Base-by-base conservation (phyloP, 352 stramenopile species). In the Globisporangium paddicum region DNA sequence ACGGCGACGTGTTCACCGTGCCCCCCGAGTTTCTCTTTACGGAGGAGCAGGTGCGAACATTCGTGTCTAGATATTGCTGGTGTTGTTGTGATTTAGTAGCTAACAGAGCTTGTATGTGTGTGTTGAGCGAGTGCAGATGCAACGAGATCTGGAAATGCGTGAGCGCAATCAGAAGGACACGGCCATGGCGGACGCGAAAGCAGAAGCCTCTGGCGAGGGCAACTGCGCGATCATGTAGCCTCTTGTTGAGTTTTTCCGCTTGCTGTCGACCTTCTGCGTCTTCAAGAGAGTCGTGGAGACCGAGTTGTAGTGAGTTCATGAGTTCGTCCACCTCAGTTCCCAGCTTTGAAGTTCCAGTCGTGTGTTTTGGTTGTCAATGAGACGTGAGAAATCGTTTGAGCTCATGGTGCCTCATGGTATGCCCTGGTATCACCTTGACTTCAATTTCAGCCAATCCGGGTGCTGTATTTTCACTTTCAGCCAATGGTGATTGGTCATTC, bases 1-100 rank as follows among this genome's bases (percentile, higher is more conserved):
- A 84, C 45, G 75, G 75, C 5, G 73, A 89, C 58, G 71, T 78
- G 35, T 87, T 75, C 37, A 72, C 71, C 3, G 70, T 82, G 5
- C 34, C 41, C 8, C 57, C 60, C 23, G 68, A 64, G n/a, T 82
- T 66, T 25, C 60, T 87, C 18, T 79, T 81, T 25, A 87, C 73
- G 0, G 58, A 79, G 40, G 67, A 80, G 21, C 42, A 82, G 73
- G 77, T 87, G 63, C 49, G 69, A 59, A 9, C 5, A 9, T 21
- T 41, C 10, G 48, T 50, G 30, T 42, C n/a, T 38, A n/a, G 28
- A 32, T 32, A 6, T 6, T 41, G 7, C 1, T 37, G 6, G 16
- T 19, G 10, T 62, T 10, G 52, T 14, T 72, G n/a, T 66, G n/a
- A 37, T 23, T 7, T 8, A 8, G 2, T 50, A 13, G 19, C 7